These are phyloP conservation scores for Hypomontagnella monticulosa DNA, from an alignment of 495 filamentous ascomycete genomes.

Conservation along the genomic window DNA sequence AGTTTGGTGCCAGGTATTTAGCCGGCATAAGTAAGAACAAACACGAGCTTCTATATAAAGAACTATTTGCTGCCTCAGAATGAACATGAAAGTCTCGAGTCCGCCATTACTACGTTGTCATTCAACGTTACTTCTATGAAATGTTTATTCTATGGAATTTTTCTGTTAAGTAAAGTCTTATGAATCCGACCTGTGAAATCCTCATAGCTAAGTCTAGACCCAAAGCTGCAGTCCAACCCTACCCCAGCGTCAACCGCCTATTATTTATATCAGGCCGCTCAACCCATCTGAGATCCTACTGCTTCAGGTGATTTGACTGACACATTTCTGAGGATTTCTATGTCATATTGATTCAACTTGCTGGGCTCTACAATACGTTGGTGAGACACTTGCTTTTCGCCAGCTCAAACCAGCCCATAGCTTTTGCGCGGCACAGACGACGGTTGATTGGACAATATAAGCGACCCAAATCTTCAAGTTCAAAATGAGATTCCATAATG, in stretches of 20 bases:
- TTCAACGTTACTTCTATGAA: constrained; percentile 20
- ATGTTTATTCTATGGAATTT: not conserved
- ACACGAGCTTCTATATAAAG: constrained; percentile 27
- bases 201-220: too few species aligned
- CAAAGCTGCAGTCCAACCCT: too few species aligned
- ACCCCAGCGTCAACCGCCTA: too few species aligned
- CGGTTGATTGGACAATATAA: too few species aligned
- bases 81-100: constrained; percentile 11
- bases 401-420: not conserved
- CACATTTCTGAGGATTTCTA: too few species aligned
- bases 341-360: too few species aligned
- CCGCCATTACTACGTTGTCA: not conserved
- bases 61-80: not conserved
- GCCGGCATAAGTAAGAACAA: constrained; percentile 11
- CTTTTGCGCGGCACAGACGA: not conserved
- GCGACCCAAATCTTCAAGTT: not conserved
- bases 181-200: too few species aligned
- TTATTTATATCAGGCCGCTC: too few species aligned
- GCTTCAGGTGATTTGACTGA: too few species aligned
- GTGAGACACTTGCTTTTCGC: not conserved
- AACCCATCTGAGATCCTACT: too few species aligned
- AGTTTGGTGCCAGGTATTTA: constrained; percentile 1
- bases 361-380: too few species aligned
- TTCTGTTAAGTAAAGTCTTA: not conserved
- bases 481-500: constrained; percentile 11